Base-by-base conservation (phyloP, 495 filamentous ascomycete species). In the Parathielavia hyrcaniae region DNA sequence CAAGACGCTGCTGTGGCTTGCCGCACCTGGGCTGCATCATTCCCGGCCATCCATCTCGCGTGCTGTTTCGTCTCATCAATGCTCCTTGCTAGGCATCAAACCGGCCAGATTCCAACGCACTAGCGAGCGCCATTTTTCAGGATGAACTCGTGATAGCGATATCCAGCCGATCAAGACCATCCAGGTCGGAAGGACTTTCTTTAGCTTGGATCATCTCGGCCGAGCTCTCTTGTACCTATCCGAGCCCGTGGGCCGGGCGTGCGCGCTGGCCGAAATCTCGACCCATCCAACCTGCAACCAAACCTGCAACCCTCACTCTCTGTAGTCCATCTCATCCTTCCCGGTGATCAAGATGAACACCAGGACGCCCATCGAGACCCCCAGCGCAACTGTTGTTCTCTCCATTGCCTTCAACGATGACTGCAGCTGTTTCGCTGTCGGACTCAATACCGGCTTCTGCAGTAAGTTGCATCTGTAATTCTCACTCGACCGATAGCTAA, bases 391-490 rank as follows among this genome's bases (percentile, higher is more conserved):
- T 7, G 81, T 84, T 62, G 92, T 89, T 32, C 80, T 97, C 34
- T 93, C 88, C 26, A 84, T 86, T 49, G 81, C 86, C 20, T 95
- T 98, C 76, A 97, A 96, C 68, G 79, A 86, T 65, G 88, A 96
- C 67, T 84, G 81, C 67, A 90, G 82, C 57, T 91, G 86, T 67
- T 98, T 98, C 75, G 83, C 91, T 43, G 89, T 96, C 7, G 93
- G 90, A 4, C 74, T 96, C 38, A 87, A 96, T 60, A 84, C 82
- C 16, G 93, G 93, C 3, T 93, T 95, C 67, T 86, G 87, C 69
- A 86, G 90, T 95, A 80, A 64, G 85, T 68, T 57, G 17, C 53
- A 64, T 22, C 34, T 35, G 12, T 13, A 34, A 36, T 16, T 2
- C 16, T 14, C 12, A n/a, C 39, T 17, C 30, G 17, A 36, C 41